These are phyloP conservation scores for Trichoderma erinaceum DNA, from an alignment of 495 filamentous ascomycete species.

Conservation along the genomic window DNA sequence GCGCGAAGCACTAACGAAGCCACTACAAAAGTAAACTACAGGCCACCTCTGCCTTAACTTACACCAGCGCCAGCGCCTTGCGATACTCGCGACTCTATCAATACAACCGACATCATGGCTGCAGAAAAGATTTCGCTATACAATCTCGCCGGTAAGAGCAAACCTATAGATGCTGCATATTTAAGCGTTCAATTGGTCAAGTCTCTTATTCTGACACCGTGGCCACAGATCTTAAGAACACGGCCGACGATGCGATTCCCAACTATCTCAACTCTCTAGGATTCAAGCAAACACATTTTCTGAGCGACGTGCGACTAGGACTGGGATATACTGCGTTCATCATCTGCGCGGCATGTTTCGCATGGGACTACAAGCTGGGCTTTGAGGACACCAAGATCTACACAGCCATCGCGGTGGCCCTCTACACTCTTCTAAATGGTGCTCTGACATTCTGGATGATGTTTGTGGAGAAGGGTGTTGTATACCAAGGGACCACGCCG, in stretches of 20 bases:
- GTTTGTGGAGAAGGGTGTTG: conserved; percentile 70
- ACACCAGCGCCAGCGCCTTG: not conserved
- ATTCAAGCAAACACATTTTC: conserved; percentile 73
- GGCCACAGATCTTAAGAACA: conserved; percentile 82
- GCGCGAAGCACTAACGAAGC: not conserved
- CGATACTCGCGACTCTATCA: not conserved
- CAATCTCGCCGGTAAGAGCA: conserved; percentile 54
- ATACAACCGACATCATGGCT: conserved; percentile 21
- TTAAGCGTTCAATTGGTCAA: not conserved
- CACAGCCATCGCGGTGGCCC: conserved; percentile 67
- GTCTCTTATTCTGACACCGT: conserved; percentile 11
- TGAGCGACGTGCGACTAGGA: conserved; percentile 73
- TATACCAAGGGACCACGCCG: conserved; percentile 62
- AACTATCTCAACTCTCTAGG: conserved; percentile 81
- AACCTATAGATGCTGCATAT: not conserved
- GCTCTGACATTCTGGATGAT: conserved; percentile 80
- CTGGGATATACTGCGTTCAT: conserved; percentile 78
- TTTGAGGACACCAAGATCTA: conserved; percentile 74
- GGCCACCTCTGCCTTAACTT: conserved; percentile 9
- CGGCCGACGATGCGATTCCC: conserved; percentile 87
- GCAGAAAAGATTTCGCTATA: conserved; percentile 60
- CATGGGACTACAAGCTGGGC: conserved; percentile 82
- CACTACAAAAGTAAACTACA: not conserved
- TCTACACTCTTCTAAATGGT: conserved; percentile 77
- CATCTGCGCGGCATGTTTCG: conserved; percentile 76